Evolutionary conservation across 2,329 filamentous ascomycete species (phyloP).

Genomic region (Paraphoma chrysanthemicola): DNA sequence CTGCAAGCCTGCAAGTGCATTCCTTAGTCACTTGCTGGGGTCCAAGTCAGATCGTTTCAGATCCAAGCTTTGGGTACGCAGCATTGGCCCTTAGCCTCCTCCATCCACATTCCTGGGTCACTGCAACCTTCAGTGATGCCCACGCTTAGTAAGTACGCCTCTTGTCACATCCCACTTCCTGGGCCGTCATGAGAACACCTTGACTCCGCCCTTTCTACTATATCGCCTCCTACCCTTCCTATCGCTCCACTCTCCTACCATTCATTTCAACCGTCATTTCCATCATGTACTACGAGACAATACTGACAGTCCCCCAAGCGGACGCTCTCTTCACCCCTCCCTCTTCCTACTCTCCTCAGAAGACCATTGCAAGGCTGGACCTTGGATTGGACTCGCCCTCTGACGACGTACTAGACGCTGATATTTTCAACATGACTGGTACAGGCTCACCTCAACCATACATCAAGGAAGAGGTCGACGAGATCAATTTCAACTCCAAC

Average conservation of each 20-base stretch:
- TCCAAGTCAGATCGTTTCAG: conserved; percentile 48
- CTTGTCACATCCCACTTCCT: conserved; percentile 31
- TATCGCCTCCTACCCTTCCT: conserved; percentile 24
- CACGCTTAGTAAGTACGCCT: conserved; percentile 48
- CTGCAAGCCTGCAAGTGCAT: conserved; percentile 40
- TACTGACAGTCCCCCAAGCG: conserved; percentile 51
- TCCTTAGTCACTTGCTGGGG: conserved; percentile 44
- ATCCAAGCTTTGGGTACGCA: conserved; percentile 44
- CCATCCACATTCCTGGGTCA: conserved; percentile 44
- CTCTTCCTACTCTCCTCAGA: conserved; percentile 50
- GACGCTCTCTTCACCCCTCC: conserved; percentile 51
- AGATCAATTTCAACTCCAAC: conserved; percentile 62
- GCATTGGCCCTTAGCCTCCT: conserved; percentile 41
- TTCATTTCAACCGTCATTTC: conserved; percentile 24
- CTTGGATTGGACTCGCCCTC: conserved; percentile 46
- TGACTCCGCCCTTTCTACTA: conserved; percentile 25
- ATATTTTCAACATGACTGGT: conserved; percentile 61
- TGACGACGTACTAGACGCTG: conserved; percentile 52
- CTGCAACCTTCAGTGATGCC: conserved; percentile 50
- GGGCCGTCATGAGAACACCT: conserved; percentile 42
- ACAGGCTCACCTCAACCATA: conserved; percentile 64
- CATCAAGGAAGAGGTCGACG: conserved; percentile 73
- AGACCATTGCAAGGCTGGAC: conserved; percentile 47
- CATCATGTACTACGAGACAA: conserved; percentile 44
- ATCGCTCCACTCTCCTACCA: conserved; percentile 11